Evolutionary conservation across 2,329 filamentous ascomycete genomes (phyloP).

Genomic region (Drechslerella coelobrocha): DNA sequence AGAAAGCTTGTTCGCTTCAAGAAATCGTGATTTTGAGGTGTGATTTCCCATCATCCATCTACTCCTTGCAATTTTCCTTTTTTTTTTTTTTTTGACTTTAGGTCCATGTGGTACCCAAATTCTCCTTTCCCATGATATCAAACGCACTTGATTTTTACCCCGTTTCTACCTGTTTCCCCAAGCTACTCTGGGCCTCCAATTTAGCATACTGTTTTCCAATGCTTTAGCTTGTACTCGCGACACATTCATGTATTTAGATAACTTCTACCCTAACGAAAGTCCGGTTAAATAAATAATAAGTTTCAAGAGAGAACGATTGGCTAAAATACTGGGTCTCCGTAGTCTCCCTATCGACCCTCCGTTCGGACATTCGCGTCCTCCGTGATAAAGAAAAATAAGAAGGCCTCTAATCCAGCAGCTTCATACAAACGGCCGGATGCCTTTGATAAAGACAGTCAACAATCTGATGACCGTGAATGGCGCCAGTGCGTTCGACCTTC

Average conservation of each 20-base stretch:
- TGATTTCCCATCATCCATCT: slow-evolving; percentile 66
- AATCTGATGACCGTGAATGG: slow-evolving; percentile 42
- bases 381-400: slow-evolving; percentile 42
- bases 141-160: not conserved
- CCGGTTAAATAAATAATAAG: slow-evolving; percentile 41
- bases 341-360: slow-evolving; percentile 49
- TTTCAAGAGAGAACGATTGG: slow-evolving; percentile 44
- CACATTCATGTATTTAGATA: slow-evolving; percentile 48
- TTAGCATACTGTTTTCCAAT: slow-evolving; percentile 14
- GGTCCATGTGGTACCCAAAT: slow-evolving; percentile 67
- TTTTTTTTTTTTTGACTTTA: slow-evolving; percentile 49
- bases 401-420: not conserved
- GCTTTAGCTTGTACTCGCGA: slow-evolving; percentile 26
- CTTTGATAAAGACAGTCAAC: slow-evolving; percentile 32
- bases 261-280: slow-evolving; percentile 44
- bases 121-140: slow-evolving; percentile 24
- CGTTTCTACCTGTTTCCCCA: not conserved
- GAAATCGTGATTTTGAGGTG: slow-evolving; percentile 81
- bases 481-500: slow-evolving; percentile 37
- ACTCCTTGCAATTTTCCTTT: slow-evolving; percentile 59
- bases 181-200: not conserved
- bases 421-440: slow-evolving; percentile 38
- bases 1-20: slow-evolving; percentile 56
- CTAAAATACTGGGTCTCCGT: slow-evolving; percentile 44
- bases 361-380: slow-evolving; percentile 44